These are phyloP conservation scores for Tetrahymena elliotti DNA, from an alignment of 73 alveolate genomes.

Conservation along the genomic window DNA sequence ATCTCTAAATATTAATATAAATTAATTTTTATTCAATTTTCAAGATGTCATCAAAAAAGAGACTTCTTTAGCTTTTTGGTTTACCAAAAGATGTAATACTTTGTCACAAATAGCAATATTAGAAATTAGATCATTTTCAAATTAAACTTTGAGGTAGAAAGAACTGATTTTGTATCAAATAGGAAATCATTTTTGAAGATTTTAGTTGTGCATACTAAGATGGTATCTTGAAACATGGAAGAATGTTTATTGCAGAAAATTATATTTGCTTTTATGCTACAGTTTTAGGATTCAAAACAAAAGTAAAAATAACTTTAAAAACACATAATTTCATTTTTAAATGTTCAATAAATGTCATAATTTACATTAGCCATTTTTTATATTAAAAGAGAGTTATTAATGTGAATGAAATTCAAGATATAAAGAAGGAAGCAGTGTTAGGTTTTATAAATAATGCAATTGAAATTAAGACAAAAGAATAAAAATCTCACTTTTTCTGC, in stretches of 20 bases:
- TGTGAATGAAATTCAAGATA: not conserved
- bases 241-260: slow-evolving; percentile 71
- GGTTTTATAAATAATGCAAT: not conserved
- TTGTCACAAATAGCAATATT: not conserved
- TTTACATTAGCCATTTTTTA: not conserved
- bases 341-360: not conserved
- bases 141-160: too few relatives aligned
- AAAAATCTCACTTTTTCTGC: not conserved
- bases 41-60: not conserved
- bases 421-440: not conserved
- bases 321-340: not conserved
- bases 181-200: slow-evolving; percentile 72
- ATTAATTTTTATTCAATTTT: not conserved
- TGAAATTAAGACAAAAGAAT: not conserved
- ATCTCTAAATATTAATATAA: not conserved
- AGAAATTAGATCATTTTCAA: not conserved
- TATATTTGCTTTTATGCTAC: slow-evolving; percentile 67
- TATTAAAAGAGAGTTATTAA: not conserved
- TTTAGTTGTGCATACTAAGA: slow-evolving; percentile 64
- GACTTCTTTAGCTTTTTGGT: not conserved
- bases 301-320: not conserved
- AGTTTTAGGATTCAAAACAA: slow-evolving; percentile 51
- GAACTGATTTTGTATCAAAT: not conserved
- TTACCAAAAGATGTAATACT: not conserved
- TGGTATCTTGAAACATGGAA: slow-evolving; percentile 57